Percentiles rank a stretch among this genome's conserved stretches.
Conservation (phyloP, 352 stramenopile genomes). For the Phytophthora citricola region DNA sequence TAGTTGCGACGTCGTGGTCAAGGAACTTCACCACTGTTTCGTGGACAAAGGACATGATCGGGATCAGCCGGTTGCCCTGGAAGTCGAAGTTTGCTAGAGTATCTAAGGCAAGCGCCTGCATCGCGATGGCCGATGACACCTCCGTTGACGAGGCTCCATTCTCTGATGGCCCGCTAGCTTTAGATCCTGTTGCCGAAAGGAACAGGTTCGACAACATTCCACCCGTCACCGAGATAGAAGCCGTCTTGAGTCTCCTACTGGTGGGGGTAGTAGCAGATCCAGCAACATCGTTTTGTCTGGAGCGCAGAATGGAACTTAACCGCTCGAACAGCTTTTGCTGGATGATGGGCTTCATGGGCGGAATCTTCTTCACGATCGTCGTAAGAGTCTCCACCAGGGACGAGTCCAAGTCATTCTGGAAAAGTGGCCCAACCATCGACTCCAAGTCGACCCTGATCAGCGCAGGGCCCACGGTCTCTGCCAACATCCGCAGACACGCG, state of each 20-base stretch:
- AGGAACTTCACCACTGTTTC: constrained; percentile 90
- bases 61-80: constrained; percentile 83
- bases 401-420: constrained; percentile 85
- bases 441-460: constrained; percentile 85
- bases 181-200: constrained; percentile 55
- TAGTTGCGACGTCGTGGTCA: constrained; percentile 84
- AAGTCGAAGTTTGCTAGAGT: constrained; percentile 90
- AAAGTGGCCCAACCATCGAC: constrained; percentile 79
- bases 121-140: constrained; percentile 65
- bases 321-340: constrained; percentile 87
- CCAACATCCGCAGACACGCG: constrained; percentile 83
- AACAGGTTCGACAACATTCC: constrained; percentile 78
- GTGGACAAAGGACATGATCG: constrained; percentile 90
- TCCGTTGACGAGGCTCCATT: constrained; percentile 45
- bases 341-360: constrained; percentile 74
- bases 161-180: constrained; percentile 51
- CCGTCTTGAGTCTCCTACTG: constrained; percentile 74
- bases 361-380: constrained; percentile 88
- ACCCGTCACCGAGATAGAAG: constrained; percentile 76
- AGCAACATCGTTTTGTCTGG: constrained; percentile 52
- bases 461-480: constrained; percentile 73
- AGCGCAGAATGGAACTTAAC: constrained; percentile 76
- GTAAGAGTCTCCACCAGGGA: constrained; percentile 85
- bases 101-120: constrained; percentile 86
- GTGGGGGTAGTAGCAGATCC: constrained; percentile 60